Evolutionary conservation across 305 asterid genomes (phyloP).

Genomic region (Fraxinus sp.): DNA sequence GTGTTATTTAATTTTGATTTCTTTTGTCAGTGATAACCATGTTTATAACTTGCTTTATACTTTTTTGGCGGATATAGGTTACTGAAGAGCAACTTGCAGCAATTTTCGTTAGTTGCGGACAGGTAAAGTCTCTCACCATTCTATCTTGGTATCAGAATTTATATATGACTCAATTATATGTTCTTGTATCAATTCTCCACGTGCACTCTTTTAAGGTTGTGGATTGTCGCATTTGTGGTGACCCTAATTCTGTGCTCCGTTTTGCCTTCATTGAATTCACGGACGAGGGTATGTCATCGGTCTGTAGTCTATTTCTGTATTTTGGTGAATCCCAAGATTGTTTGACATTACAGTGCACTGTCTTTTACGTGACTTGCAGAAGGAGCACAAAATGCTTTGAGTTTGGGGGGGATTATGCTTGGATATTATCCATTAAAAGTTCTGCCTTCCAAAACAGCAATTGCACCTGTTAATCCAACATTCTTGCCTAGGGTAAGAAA

Average conservation of each 20-base stretch:
- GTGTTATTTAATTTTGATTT: not conserved
- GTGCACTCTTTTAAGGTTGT: slow-evolving; percentile 60
- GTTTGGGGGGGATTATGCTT: slow-evolving; percentile 92
- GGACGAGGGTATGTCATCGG: slow-evolving; percentile 59
- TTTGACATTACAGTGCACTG: slow-evolving; percentile 15
- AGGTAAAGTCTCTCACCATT: slow-evolving; percentile 43
- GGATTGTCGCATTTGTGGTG: slow-evolving; percentile 97
- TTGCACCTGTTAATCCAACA: slow-evolving; percentile 98
- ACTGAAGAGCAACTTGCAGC: slow-evolving; percentile 98
- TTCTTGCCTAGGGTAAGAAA: slow-evolving; percentile 89
- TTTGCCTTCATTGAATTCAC: slow-evolving; percentile 91
- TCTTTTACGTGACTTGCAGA: slow-evolving; percentile 48
- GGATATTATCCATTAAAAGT: slow-evolving; percentile 92
- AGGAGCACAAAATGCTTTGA: slow-evolving; percentile 88
- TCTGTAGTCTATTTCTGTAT: slow-evolving; percentile 11
- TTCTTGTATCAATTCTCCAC: not conserved
- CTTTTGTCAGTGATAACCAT: not conserved
- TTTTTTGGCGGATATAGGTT: slow-evolving; percentile 47
- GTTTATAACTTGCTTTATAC: slow-evolving; percentile 1
- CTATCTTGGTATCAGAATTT: slow-evolving; percentile 9
- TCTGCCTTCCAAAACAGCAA: slow-evolving; percentile 96
- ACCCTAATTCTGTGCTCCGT: slow-evolving; percentile 92
- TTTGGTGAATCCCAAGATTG: not conserved
- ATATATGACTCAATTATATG: not conserved
- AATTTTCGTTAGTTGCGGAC: slow-evolving; percentile 81